A percentile compares a stretch with the other conserved stretches of the same genome.
phyloP scores from a whole-genome alignment of 2,329 filamentous ascomycete species.

The Ophiocordyceps unilateralis region DNA sequence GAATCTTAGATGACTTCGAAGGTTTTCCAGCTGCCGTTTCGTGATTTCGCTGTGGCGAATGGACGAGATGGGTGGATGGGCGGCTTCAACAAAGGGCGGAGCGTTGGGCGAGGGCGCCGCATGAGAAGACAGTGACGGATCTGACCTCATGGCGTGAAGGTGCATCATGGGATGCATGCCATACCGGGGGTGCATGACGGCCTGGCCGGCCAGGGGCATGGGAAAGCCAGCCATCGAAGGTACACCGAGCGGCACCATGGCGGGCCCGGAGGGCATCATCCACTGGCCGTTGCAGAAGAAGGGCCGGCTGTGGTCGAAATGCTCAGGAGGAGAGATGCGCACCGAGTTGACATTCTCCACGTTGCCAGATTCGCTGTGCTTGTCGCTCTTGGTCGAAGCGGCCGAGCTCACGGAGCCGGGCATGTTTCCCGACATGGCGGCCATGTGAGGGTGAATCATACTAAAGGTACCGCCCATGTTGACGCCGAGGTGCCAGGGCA shows the following conservation, averaged over 20 bases:
- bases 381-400: constrained; percentile 8
- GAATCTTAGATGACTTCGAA: constrained; percentile 35
- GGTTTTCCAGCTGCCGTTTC: constrained; percentile 34
- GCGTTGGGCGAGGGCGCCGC: constrained; percentile 5
- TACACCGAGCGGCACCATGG: constrained; percentile 12
- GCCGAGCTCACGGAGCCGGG: constrained; percentile 7
- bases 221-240: constrained; percentile 11
- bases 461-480: constrained; percentile 13
- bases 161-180: constrained; percentile 9
- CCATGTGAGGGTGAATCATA: constrained; percentile 9
- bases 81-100: constrained; percentile 3
- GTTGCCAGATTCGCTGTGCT: constrained; percentile 14
- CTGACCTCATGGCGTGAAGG: constrained; percentile 4
- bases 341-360: constrained; percentile 14
- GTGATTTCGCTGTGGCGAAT: constrained; percentile 45
- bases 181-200: constrained; percentile 7
- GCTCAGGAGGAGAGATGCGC: constrained; percentile 22
- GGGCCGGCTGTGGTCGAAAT: constrained; percentile 27
- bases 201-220: constrained; percentile 9
- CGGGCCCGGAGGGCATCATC: constrained; percentile 16
- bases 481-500: constrained; percentile 23
- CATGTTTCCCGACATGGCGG: constrained; percentile 6
- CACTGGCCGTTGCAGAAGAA: constrained; percentile 28
- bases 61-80: constrained; percentile 33
- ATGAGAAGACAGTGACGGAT: constrained; percentile 5